Evolutionary conservation across 306 rosid species (phyloP).

Genomic region (Bauhinia variegata): DNA sequence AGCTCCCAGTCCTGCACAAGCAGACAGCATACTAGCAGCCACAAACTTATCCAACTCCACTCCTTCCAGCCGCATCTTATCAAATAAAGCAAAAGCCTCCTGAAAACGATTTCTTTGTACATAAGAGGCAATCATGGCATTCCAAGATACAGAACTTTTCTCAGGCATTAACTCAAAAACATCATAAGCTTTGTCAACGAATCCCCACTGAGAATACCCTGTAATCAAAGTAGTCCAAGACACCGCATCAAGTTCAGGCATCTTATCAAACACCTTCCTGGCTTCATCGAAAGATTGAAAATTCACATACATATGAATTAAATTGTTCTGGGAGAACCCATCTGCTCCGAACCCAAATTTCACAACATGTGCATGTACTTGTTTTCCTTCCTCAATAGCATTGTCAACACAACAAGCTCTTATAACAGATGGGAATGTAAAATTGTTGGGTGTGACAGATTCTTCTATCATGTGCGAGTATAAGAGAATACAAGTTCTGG

Average conservation of each 20-base stretch:
- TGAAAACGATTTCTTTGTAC: slow-evolving; percentile 54
- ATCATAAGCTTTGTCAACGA: slow-evolving; percentile 52
- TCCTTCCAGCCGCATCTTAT: slow-evolving; percentile 46
- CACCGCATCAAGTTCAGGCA: slow-evolving; percentile 48
- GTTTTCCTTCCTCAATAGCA: slow-evolving; percentile 45
- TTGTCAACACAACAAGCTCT: slow-evolving; percentile 44
- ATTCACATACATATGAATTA: slow-evolving; percentile 50
- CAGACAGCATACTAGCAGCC: slow-evolving; percentile 66
- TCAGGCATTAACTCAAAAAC: slow-evolving; percentile 59
- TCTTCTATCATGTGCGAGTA: slow-evolving; percentile 56
- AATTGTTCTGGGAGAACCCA: slow-evolving; percentile 44
- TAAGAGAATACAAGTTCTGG: slow-evolving; percentile 41
- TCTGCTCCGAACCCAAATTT: slow-evolving; percentile 56
- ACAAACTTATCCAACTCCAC: slow-evolving; percentile 56
- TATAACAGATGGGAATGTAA: slow-evolving; percentile 57
- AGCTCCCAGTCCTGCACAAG: slow-evolving; percentile 66
- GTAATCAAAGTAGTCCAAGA: slow-evolving; percentile 65
- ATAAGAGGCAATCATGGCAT: slow-evolving; percentile 65
- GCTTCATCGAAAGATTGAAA: slow-evolving; percentile 55
- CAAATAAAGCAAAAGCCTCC: slow-evolving; percentile 61
- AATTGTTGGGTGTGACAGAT: slow-evolving; percentile 49
- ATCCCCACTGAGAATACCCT: slow-evolving; percentile 55
- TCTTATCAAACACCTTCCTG: slow-evolving; percentile 50
- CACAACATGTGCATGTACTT: slow-evolving; percentile 63
- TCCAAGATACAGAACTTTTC: slow-evolving; percentile 59